Evolutionary conservation across 495 filamentous ascomycete species (phyloP).

Genomic region (Penicillium maclennaniae): DNA sequence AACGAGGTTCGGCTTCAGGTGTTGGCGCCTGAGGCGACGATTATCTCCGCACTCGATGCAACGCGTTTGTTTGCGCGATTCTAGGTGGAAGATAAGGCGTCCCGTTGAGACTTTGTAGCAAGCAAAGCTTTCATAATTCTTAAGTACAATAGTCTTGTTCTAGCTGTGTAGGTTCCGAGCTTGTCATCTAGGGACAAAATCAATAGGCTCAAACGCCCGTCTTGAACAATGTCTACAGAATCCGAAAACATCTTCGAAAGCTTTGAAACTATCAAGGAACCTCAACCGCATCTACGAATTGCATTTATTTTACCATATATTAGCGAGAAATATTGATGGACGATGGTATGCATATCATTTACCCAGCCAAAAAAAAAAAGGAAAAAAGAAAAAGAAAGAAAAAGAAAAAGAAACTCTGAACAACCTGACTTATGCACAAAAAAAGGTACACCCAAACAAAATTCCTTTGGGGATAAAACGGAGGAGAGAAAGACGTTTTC

Average conservation of each 20-base stretch:
- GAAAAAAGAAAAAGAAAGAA: slow-evolving; percentile 7
- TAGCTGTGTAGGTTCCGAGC: too few relatives aligned
- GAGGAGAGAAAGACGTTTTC: neutral
- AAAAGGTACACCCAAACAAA: slow-evolving; percentile 14
- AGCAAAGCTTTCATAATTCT: neutral
- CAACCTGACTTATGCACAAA: slow-evolving; percentile 18
- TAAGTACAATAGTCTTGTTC: too few relatives aligned
- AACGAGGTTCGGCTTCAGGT: slow-evolving; percentile 7
- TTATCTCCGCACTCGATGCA: slow-evolving; percentile 1
- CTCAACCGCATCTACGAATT: neutral
- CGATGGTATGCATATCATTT: slow-evolving; percentile 15
- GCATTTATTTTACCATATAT: neutral
- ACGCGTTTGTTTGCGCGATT: neutral
- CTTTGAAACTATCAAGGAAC: neutral
- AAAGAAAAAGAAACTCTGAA: slow-evolving; percentile 5
- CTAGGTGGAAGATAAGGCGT: neutral
- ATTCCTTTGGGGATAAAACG: slow-evolving; percentile 1
- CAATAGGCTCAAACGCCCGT: too few relatives aligned
- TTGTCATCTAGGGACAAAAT: too few relatives aligned
- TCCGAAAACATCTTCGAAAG: neutral
- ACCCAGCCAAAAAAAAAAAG: slow-evolving; percentile 10
- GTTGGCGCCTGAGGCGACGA: slow-evolving; percentile 27
- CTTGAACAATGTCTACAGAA: too few relatives aligned
- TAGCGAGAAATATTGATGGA: neutral
- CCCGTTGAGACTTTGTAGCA: neutral